These are phyloP conservation scores for Naganishia vaughanmartiniae DNA, from an alignment of 768 basidiomycete genomes.

Conservation along the genomic window DNA sequence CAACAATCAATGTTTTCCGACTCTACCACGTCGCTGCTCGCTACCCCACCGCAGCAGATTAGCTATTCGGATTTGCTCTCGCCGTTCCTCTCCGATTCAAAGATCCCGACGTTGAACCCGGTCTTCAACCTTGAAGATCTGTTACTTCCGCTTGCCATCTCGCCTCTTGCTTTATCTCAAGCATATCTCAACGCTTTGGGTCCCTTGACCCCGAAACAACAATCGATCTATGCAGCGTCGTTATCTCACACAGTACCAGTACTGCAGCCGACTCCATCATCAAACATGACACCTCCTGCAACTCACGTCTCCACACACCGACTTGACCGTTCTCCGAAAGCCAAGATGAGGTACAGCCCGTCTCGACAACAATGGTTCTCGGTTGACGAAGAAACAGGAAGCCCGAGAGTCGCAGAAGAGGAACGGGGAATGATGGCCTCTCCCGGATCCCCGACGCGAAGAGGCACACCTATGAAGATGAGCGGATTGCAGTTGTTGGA, in stretches of 20 bases:
- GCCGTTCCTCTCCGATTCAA: background rate
- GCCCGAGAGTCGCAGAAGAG: background rate
- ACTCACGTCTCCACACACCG: slow-evolving; percentile 16
- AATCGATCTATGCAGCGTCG: background rate
- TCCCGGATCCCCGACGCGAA: background rate
- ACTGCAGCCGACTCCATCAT: no score
- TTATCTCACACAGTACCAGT: background rate
- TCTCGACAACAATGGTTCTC: slow-evolving; percentile 22
- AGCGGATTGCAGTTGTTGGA: background rate
- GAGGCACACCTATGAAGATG: background rate
- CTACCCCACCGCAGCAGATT: background rate
- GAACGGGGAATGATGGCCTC: background rate
- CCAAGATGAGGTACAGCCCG: slow-evolving; percentile 29
- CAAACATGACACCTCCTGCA: slow-evolving; percentile 8
- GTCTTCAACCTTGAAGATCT: slow-evolving; percentile 6
- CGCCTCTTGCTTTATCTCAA: slow-evolving; percentile 11
- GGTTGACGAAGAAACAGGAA: slow-evolving; percentile 14
- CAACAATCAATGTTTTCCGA: background rate
- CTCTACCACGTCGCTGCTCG: background rate
- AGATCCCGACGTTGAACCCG: slow-evolving; percentile 12
- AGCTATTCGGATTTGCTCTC: slow-evolving; percentile 10
- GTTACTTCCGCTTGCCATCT: slow-evolving; percentile 13
- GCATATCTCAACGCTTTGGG: background rate
- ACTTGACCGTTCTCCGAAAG: slow-evolving; percentile 19
- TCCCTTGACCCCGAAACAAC: background rate